Base-by-base conservation (phyloP, 75 land plant genomes). In the Selaginella moellendorffii region DNA sequence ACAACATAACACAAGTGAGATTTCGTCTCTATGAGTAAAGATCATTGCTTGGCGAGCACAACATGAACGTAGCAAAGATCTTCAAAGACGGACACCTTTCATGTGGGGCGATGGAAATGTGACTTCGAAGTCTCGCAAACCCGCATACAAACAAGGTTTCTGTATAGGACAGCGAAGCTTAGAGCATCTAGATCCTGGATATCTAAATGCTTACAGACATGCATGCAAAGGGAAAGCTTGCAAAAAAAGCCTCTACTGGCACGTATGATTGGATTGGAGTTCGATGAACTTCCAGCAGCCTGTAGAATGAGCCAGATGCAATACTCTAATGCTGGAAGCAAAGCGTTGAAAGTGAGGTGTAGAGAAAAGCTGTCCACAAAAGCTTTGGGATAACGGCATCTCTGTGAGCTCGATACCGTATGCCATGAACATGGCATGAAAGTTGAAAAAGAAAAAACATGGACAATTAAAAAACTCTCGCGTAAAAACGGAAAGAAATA, bases 131-230 rank as follows among this genome's bases (percentile, higher is more conserved):
- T 5, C 46, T 36, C 5, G 46, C 46, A 36, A 36, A 14, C 46
- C 46, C 46, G 14, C 10, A 36, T 36, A 36, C 46, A 36, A 36
- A 36, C 46, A 36, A 36, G 14, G 14, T 5, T 36, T 5, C 10
- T 5, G 46, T 36, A 36, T 5, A 36, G 46, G 46, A 36, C 46
- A 36, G 14, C 14, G 14, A 5, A 5, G 46, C 46, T 36, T 36
- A 36, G 46, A 36, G 14, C 46, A 36, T 14, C 46, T 14, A 36
- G 14, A 14, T 5, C 14, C 46, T 36, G 5, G 5, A 36, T 36
- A 36, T 36, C 46, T 36, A 36, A n/a, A 36, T 36, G 46, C 46
- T 36, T 36, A 36, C 46, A 36, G 46, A 36, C 46, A 36, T 36
- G 46, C 46, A 36, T 36, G 5, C 46, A 36, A 36, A 36, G 46